Base-by-base conservation (phyloP, 2,329 filamentous ascomycete genomes). In the Ascochyta rabiei region DNA sequence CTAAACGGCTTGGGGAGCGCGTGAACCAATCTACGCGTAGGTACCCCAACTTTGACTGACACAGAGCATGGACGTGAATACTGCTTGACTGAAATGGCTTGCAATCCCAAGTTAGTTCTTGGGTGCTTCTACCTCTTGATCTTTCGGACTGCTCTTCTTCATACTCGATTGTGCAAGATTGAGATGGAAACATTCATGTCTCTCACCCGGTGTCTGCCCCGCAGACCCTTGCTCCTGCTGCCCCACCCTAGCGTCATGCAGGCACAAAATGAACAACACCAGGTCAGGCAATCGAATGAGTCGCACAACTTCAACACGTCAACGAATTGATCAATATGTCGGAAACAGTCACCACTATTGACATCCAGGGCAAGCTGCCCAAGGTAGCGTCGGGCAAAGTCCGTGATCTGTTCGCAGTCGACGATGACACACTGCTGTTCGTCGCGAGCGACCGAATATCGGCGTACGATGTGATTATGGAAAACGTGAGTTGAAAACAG, bases 391-490 rank as follows among this genome's bases (percentile, higher is more conserved):
- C 82, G 34, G 86, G 86, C 60, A 96, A 96, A 79, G 91, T 96
- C 23, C 86, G 91, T 68, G 90, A 96, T 70, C 83, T 96, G 33
- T 96, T 91, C 75, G 81, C 84, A 57, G 79, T 96, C 48, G 85
- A 90, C 71, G 79, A 85, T 35, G 77, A 84, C 52, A 89, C 85
- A 2, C 84, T 96, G 4, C 87, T 96, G 52, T 93, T 96, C 72
- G 86, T 93, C 50, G 89, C 90, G 21, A 89, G 90, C 13, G 93
- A 97, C 79, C 89, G 95, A 63, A 95, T 97, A 74, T 96, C 91
- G 21, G 95, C 95, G 51, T 98, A 93, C 81, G 93, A 98, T 82
- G 91, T 96, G 66, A 86, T 96, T 66, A 87, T 96, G 82, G 79
- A 84, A 67, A 97, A 95, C 77, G 86, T 87, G 73, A 69, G 76